Evolutionary conservation across 2,329 filamentous ascomycete species (phyloP).

Genomic region (Arachnomyces sp.): DNA sequence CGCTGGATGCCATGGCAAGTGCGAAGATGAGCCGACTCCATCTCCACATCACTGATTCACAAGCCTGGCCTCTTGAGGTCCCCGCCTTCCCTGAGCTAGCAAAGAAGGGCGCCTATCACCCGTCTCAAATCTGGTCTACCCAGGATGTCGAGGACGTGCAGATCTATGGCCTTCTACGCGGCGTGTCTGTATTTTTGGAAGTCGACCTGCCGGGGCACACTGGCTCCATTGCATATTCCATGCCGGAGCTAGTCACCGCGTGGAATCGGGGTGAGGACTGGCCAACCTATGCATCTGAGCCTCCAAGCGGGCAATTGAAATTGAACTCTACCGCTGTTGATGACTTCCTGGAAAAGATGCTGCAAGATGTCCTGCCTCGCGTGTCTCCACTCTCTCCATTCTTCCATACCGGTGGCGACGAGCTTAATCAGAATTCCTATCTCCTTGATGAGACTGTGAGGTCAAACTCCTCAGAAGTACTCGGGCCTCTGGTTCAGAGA

Average conservation of each 20-base stretch:
- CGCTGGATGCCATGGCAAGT: constrained; percentile 61
- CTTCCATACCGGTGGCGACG: constrained; percentile 84
- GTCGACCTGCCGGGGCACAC: constrained; percentile 79
- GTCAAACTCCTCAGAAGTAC: constrained; percentile 56
- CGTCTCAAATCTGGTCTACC: constrained; percentile 59
- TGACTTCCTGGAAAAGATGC: constrained; percentile 63
- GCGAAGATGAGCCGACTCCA: constrained; percentile 45
- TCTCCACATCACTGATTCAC: constrained; percentile 42
- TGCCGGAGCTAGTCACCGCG: constrained; percentile 65
- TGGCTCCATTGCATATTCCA: constrained; percentile 56
- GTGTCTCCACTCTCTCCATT: constrained; percentile 61
- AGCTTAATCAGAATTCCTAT: constrained; percentile 72
- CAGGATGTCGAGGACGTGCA: constrained; percentile 60
- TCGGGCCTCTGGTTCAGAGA: constrained; percentile 68
- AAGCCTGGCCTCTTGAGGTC: constrained; percentile 64
- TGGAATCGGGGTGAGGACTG: constrained; percentile 49
- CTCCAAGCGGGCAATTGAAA: constrained; percentile 60
- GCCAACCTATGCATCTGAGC: constrained; percentile 47
- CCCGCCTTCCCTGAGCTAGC: constrained; percentile 65
- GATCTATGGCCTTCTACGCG: constrained; percentile 59
- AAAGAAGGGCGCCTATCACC: constrained; percentile 64
- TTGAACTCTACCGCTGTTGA: constrained; percentile 66
- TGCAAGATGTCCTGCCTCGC: constrained; percentile 69
- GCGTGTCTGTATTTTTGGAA: constrained; percentile 65
- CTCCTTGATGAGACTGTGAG: constrained; percentile 63